phyloP scores from a whole-genome alignment of 495 filamentous ascomycete species.

The Talaromyces adpressus region DNA sequence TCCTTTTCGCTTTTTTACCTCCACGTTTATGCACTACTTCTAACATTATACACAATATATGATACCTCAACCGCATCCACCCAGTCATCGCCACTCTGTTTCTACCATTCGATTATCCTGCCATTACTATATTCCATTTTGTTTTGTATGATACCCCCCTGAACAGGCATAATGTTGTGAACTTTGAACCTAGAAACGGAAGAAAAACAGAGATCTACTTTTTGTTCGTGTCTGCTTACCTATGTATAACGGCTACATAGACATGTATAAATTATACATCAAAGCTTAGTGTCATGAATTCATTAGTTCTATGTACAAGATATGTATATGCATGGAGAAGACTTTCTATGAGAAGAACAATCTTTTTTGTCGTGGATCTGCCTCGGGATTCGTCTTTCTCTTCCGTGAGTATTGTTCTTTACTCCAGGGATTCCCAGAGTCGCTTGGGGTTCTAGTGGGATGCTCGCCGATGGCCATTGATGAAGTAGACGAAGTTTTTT shows the following conservation, averaged over 20 bases:
- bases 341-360: conserved; percentile 6
- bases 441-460: neutral
- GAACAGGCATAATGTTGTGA: neutral
- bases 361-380: neutral
- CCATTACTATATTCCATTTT: neutral
- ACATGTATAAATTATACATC: neutral
- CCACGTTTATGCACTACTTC: neutral
- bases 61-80: neutral
- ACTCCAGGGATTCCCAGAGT: neutral
- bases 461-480: neutral
- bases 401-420: conserved; percentile 1
- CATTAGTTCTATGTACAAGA: neutral
- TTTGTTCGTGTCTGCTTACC: neutral
- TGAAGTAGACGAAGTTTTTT: conserved; percentile 24
- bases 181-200: neutral
- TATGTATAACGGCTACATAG: neutral
- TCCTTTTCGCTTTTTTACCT: neutral
- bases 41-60: neutral
- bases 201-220: neutral
- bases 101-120: neutral
- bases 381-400: neutral
- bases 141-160: conserved; percentile 6
- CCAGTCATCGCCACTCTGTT: neutral
- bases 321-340: neutral
- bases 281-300: neutral